Conservation (phyloP, 768 basidiomycete species). For the Sarcodon aspratus region DNA sequence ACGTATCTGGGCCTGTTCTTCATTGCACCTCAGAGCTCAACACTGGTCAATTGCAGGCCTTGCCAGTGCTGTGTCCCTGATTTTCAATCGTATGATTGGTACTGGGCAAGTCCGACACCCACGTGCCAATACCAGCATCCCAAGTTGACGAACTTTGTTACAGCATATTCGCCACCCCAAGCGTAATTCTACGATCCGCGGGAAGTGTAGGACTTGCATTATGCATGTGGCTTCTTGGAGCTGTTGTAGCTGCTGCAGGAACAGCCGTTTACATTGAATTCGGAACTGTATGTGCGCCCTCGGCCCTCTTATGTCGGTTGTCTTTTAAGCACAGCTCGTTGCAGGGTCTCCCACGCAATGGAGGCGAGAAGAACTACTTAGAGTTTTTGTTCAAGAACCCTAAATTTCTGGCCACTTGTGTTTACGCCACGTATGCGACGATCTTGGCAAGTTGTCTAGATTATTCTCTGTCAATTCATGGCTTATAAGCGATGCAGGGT, state of each 20-base stretch:
- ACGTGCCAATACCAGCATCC: background rate
- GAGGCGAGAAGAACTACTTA: conserved; percentile 70
- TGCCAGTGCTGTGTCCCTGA: conserved; percentile 39
- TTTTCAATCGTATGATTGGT: conserved; percentile 70
- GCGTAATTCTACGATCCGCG: conserved; percentile 50
- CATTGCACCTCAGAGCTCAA: background rate
- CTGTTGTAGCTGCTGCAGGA: conserved; percentile 51
- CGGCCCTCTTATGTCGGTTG: background rate
- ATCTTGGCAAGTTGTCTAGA: conserved; percentile 33
- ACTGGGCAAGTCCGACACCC: conserved; percentile 36
- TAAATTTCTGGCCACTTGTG: conserved; percentile 47
- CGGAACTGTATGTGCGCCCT: conserved; percentile 40
- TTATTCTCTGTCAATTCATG: background rate
- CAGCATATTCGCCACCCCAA: conserved; percentile 65
- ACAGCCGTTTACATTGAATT: conserved; percentile 68
- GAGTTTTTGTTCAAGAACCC: conserved; percentile 60
- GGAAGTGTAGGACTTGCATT: conserved; percentile 64
- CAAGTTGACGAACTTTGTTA: conserved; percentile 1
- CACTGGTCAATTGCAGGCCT: conserved; percentile 2
- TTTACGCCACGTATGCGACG: conserved; percentile 44
- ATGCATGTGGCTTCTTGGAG: conserved; percentile 61
- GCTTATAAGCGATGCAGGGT: conserved; percentile 25
- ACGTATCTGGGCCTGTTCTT: conserved; percentile 2
- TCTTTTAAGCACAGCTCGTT: background rate
- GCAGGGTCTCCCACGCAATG: conserved; percentile 57